Percentiles rank a stretch among this genome's conserved stretches.
Conservation (phyloP, 805 yeast genomes). For the Pichia heedii region DNA sequence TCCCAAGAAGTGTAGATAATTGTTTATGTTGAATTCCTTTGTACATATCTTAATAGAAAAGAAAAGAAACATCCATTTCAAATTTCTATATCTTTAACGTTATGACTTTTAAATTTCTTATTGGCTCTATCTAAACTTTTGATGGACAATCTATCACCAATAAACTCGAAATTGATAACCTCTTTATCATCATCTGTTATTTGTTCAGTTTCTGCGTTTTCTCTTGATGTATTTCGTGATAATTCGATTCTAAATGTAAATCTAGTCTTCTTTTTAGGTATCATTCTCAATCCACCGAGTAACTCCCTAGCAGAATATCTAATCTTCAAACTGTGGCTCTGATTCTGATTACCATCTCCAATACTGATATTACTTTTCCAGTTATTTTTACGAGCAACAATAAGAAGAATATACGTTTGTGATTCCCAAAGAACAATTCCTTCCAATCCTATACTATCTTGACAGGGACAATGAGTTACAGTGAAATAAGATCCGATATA, state of each 20-base stretch:
- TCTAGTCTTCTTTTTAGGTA: conserved; percentile 60
- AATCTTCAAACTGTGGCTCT: conserved; percentile 12
- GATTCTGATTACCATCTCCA: conserved; percentile 1
- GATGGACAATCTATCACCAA: conserved; percentile 73
- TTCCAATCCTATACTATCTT: conserved; percentile 45
- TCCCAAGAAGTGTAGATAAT: conserved; percentile 62
- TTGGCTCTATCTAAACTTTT: conserved; percentile 76
- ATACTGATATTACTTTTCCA: conserved; percentile 26
- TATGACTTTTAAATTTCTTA: conserved; percentile 75
- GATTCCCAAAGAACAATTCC: conserved; percentile 87
- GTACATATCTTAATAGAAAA: too few relatives aligned
- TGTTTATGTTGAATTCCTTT: conserved; percentile 32
- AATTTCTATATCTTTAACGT: conserved; percentile 32
- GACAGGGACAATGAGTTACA: conserved; percentile 50
- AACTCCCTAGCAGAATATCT: conserved; percentile 20
- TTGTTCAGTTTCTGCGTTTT: conserved; percentile 10
- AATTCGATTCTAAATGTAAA: conserved; percentile 40
- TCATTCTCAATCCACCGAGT: conserved; percentile 55
- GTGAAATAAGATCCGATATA: conserved; percentile 65
- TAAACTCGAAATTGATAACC: conserved; percentile 47
- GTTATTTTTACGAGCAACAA: conserved; percentile 35
- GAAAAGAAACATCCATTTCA: conserved; percentile 1
- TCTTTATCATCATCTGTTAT: conserved; percentile 18
- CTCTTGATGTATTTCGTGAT: neutral
- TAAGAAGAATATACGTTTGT: conserved; percentile 59